A percentile compares a stretch with the other conserved stretches of the same genome.
Evolutionary conservation across 805 yeast genomes (phyloP).

Genomic region (Sugiyamaella lignohabitans): DNA sequence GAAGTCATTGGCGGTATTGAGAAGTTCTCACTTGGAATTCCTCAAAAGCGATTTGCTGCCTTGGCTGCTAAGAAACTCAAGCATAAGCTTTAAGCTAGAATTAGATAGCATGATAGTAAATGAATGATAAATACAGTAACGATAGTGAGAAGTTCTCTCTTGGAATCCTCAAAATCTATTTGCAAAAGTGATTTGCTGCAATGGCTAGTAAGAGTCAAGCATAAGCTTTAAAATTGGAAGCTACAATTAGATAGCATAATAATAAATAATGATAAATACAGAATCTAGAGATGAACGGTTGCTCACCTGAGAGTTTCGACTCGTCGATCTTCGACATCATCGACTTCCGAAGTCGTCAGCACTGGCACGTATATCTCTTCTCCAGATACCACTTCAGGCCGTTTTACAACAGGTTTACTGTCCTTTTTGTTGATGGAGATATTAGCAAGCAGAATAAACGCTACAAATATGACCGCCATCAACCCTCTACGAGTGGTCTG

Average conservation of each 20-base stretch:
- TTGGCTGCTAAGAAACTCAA: constrained; percentile 48
- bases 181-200: not conserved
- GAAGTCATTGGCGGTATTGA: constrained; percentile 66
- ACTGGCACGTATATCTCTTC: constrained; percentile 28
- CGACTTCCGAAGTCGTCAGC: constrained; percentile 24
- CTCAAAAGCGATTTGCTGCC: constrained; percentile 59
- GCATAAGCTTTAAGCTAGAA: constrained; percentile 51
- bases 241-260: too few relatives aligned
- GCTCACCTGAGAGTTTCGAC: too few relatives aligned
- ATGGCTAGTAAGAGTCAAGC: too few relatives aligned
- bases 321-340: constrained; percentile 29
- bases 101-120: not conserved
- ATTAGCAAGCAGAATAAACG: constrained; percentile 55
- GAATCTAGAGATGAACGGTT: too few relatives aligned
- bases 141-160: constrained; percentile 25
- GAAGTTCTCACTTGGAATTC: constrained; percentile 66
- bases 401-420: constrained; percentile 1
- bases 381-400: constrained; percentile 11
- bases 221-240: too few relatives aligned
- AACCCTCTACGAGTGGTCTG: constrained; percentile 85
- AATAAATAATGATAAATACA: not conserved
- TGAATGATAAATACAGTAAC: too few relatives aligned
- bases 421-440: constrained; percentile 27
- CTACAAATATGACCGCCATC: constrained; percentile 61
- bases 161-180: not conserved